A percentile compares a stretch with the other conserved stretches of the same genome.
These are phyloP conservation scores for Thelonectria blattea DNA, from an alignment of 2,329 filamentous ascomycete species.

Conservation along the genomic window DNA sequence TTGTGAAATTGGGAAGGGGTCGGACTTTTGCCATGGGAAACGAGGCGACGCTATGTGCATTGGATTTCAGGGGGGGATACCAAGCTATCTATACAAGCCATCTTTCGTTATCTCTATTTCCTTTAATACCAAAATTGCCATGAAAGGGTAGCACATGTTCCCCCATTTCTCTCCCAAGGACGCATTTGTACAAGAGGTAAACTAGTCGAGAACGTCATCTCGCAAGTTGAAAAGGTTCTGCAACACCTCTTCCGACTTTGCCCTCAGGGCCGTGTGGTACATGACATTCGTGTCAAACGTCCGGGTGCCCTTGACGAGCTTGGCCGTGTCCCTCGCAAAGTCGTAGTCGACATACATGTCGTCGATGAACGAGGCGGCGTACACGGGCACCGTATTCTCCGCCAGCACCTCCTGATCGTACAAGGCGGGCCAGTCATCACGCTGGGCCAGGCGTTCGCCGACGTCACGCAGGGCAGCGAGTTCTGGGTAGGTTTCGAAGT, in stretches of 20 bases:
- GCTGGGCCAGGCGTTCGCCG: conserved; percentile 72
- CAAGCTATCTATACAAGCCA: conserved; percentile 8
- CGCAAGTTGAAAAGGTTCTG: conserved; percentile 77
- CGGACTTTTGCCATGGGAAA: not conserved
- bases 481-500: conserved; percentile 82
- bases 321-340: conserved; percentile 75
- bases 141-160: not conserved
- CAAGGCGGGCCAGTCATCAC: conserved; percentile 73
- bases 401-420: conserved; percentile 78
- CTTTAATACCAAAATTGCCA: conserved; percentile 1
- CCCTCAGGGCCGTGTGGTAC: conserved; percentile 84
- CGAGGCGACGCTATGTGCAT: not conserved
- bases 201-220: conserved; percentile 68
- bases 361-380: conserved; percentile 81
- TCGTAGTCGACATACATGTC: conserved; percentile 93
- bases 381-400: conserved; percentile 83
- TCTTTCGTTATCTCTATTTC: conserved; percentile 3
- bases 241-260: conserved; percentile 77
- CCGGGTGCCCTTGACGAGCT: conserved; percentile 76
- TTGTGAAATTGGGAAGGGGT: not conserved
- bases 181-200: not conserved
- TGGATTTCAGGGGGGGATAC: not conserved
- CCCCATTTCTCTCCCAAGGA: not conserved
- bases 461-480: conserved; percentile 71
- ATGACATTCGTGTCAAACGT: conserved; percentile 85